Conservation (phyloP, 2,329 filamentous ascomycete species). For the Pseudocercospora cruenta region DNA sequence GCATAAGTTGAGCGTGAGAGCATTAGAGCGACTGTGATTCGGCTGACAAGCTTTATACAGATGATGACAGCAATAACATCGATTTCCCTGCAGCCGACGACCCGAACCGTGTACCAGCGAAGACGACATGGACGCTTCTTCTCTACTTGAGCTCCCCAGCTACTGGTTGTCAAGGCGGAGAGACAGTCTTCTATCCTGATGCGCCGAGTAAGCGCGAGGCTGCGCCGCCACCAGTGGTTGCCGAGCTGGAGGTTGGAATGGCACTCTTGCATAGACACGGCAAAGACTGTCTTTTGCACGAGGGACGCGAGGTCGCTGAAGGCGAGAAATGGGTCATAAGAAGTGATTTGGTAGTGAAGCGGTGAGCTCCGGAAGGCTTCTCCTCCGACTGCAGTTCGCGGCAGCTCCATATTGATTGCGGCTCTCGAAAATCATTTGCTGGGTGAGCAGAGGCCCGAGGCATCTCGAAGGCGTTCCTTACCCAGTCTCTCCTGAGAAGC, state of each 20-base stretch:
- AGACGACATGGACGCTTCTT: slow-evolving; percentile 88
- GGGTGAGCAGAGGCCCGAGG: no score
- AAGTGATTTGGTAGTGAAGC: slow-evolving; percentile 74
- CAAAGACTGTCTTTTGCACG: slow-evolving; percentile 84
- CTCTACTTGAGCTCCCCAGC: slow-evolving; percentile 79
- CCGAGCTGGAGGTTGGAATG: slow-evolving; percentile 81
- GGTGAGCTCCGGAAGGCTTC: slow-evolving; percentile 38
- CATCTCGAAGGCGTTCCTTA: no score
- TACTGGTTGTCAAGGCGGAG: slow-evolving; percentile 79
- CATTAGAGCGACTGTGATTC: neutral
- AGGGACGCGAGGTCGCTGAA: slow-evolving; percentile 74
- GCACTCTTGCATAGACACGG: slow-evolving; percentile 87
- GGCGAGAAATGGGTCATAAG: slow-evolving; percentile 92
- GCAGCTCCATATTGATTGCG: no score
- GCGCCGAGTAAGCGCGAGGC: slow-evolving; percentile 45
- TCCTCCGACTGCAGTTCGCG: no score
- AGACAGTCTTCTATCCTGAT: slow-evolving; percentile 89
- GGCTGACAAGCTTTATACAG: slow-evolving; percentile 48
- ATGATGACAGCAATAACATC: slow-evolving; percentile 83
- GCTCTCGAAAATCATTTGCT: no score
- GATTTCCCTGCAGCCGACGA: slow-evolving; percentile 55
- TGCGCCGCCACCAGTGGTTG: slow-evolving; percentile 62
- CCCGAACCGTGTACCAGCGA: slow-evolving; percentile 55
- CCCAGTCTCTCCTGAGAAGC: no score
- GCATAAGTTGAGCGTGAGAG: neutral